A percentile compares a stretch with the other conserved stretches of the same genome.
These are phyloP conservation scores for Claviceps digitariae DNA, from an alignment of 2,329 filamentous ascomycete species.

Conservation along the genomic window DNA sequence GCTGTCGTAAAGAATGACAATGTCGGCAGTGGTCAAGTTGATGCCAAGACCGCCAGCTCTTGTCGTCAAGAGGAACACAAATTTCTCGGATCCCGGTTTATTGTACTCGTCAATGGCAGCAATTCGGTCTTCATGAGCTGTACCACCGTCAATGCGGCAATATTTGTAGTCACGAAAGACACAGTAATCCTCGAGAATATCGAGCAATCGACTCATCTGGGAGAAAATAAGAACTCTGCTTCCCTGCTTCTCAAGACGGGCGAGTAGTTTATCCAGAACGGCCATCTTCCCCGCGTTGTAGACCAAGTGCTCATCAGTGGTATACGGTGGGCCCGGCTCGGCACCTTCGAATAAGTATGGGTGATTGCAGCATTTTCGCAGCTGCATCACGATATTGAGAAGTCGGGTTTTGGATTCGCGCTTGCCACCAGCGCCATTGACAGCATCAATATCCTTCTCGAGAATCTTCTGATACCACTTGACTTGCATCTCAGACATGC, in stretches of 20 bases:
- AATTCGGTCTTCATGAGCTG: constrained; percentile 94
- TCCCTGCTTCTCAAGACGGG: constrained; percentile 69
- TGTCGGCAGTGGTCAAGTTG: constrained; percentile 89
- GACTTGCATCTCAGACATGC: constrained; percentile 98
- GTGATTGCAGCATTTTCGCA: constrained; percentile 97
- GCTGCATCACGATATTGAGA: constrained; percentile 98
- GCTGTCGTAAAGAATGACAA: constrained; percentile 92
- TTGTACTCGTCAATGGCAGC: constrained; percentile 98
- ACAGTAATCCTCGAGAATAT: constrained; percentile 96
- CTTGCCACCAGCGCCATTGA: constrained; percentile 92
- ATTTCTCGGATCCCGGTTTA: constrained; percentile 88
- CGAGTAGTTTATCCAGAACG: constrained; percentile 83
- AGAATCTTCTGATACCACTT: constrained; percentile 99
- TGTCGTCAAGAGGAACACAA: constrained; percentile 89
- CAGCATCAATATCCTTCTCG: constrained; percentile 97
- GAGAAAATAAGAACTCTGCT: constrained; percentile 98
- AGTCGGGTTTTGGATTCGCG: constrained; percentile 94
- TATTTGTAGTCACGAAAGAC: constrained; percentile 92
- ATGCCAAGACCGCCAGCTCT: constrained; percentile 93
- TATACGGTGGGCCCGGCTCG: constrained; percentile 93
- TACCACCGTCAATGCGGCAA: constrained; percentile 92
- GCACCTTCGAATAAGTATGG: constrained; percentile 96
- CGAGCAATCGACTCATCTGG: constrained; percentile 93
- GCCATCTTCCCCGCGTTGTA: constrained; percentile 96
- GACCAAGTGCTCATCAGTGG: constrained; percentile 90